phyloP scores from a whole-genome alignment of 306 rosid genomes.

The Morella rubra region DNA sequence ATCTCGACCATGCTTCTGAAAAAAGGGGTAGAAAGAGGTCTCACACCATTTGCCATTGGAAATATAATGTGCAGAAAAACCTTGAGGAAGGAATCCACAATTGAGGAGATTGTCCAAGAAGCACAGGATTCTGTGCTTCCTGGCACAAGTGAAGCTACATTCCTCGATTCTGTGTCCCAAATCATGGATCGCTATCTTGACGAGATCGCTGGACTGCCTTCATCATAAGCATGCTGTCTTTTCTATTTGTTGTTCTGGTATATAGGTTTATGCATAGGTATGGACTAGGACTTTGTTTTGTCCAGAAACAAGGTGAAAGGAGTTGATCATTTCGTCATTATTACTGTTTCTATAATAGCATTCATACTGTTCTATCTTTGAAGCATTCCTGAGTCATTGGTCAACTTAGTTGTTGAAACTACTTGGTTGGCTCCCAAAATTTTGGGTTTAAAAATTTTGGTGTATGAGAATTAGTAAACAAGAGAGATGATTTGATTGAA shows the following conservation, averaged over 20 bases:
- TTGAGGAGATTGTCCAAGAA: conserved; percentile 78
- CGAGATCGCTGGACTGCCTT: conserved; percentile 40
- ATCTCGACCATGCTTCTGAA: conserved; percentile 94
- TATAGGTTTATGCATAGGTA: conserved; percentile 25
- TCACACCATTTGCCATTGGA: conserved; percentile 81
- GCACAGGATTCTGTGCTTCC: conserved; percentile 74
- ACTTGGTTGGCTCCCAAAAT: not conserved
- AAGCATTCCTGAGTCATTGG: conserved; percentile 1
- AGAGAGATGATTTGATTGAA: no score
- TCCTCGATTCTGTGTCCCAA: conserved; percentile 65
- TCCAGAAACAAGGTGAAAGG: conserved; percentile 26
- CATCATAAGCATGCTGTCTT: conserved; percentile 29
- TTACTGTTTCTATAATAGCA: conserved; percentile 23
- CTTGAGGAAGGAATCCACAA: conserved; percentile 66
- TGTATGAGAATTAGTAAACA: no score
- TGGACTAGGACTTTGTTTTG: conserved; percentile 16
- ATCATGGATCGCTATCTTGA: conserved; percentile 73
- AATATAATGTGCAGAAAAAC: conserved; percentile 73
- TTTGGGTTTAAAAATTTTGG: no score
- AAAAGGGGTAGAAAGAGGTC: conserved; percentile 77
- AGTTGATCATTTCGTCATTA: conserved; percentile 29
- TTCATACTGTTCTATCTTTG: not conserved
- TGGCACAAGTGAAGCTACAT: conserved; percentile 72
- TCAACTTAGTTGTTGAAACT: not conserved
- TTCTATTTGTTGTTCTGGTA: conserved; percentile 22